Evolutionary conservation across 1,139 yeast species (phyloP).

Genomic region (Suhomyces maxii): DNA sequence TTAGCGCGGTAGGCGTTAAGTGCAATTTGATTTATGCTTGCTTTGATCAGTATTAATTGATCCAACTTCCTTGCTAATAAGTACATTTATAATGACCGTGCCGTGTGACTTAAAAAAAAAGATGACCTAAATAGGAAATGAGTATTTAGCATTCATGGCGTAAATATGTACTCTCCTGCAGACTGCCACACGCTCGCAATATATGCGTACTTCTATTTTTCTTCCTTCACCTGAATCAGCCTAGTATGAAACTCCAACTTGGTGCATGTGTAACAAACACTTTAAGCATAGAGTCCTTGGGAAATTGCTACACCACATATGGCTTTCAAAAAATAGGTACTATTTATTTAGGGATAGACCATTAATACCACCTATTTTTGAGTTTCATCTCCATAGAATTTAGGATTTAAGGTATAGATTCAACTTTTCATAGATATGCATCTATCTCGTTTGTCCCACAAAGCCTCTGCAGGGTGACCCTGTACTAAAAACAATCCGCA

Average conservation of each 20-base stretch:
- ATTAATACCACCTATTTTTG: too few species aligned
- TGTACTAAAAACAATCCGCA: neutral
- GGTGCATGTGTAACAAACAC: neutral
- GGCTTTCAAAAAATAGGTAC: too few species aligned
- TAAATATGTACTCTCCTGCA: conserved; percentile 4
- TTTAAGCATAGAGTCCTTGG: neutral
- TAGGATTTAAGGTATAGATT: too few species aligned
- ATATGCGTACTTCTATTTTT: conserved; percentile 7
- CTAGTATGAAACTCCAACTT: neutral
- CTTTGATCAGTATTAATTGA: neutral
- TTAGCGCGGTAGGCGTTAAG: too few species aligned
- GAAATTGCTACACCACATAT: too few species aligned
- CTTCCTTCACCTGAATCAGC: neutral
- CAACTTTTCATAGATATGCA: neutral
- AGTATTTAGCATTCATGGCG: neutral
- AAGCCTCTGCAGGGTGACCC: neutral
- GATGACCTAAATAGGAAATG: neutral
- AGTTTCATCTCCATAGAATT: too few species aligned
- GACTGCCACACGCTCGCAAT: neutral
- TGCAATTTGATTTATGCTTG: neutral
- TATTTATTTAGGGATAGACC: too few species aligned
- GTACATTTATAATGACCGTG: neutral
- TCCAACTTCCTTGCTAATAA: neutral
- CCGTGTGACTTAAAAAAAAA: neutral
- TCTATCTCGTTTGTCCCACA: neutral